A percentile compares a stretch with the other conserved stretches of the same genome.
phyloP scores from a whole-genome alignment of 2,329 filamentous ascomycete species.

The Albifimbria verrucaria region DNA sequence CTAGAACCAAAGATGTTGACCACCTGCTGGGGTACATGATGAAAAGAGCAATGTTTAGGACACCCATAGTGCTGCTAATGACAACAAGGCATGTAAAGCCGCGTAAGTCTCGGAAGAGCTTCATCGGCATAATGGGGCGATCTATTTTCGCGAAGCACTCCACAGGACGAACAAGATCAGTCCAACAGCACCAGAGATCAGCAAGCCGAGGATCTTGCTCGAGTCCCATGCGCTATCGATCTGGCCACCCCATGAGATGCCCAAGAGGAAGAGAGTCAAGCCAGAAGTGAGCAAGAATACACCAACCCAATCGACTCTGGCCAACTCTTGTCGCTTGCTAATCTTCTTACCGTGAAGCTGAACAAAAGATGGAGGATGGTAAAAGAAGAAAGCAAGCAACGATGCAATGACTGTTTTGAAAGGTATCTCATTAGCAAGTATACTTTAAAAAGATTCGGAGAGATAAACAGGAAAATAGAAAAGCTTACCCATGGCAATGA shows the following conservation, averaged over 20 bases:
- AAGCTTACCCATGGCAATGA: slow-evolving; percentile 14
- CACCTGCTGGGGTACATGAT: slow-evolving; percentile 27
- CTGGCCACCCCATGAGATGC: slow-evolving; percentile 22
- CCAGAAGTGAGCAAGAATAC: slow-evolving; percentile 21
- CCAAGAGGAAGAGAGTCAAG: slow-evolving; percentile 22
- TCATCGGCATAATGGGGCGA: slow-evolving; percentile 23
- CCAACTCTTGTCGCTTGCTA: slow-evolving; percentile 9
- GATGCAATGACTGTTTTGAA: slow-evolving; percentile 6
- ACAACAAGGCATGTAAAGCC: slow-evolving; percentile 24
- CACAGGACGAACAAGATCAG: slow-evolving; percentile 21
- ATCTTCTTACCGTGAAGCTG: slow-evolving; percentile 14
- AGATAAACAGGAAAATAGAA: not conserved
- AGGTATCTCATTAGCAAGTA: not conserved
- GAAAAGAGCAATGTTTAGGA: slow-evolving; percentile 22
- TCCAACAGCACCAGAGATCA: slow-evolving; percentile 18
- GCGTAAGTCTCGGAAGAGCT: slow-evolving; percentile 28
- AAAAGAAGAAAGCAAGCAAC: slow-evolving; percentile 14
- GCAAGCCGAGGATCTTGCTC: slow-evolving; percentile 19
- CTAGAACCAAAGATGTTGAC: slow-evolving; percentile 9
- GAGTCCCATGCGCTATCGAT: slow-evolving; percentile 13
- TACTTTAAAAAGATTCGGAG: too few species aligned
- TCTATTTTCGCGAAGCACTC: slow-evolving; percentile 9
- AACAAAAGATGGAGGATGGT: slow-evolving; percentile 15
- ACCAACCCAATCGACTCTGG: slow-evolving; percentile 21
- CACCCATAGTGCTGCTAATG: slow-evolving; percentile 21